A percentile compares a stretch with the other conserved stretches of the same genome.
Conservation (phyloP, 2,329 filamentous ascomycete genomes). For the Talaromyces sp. region DNA sequence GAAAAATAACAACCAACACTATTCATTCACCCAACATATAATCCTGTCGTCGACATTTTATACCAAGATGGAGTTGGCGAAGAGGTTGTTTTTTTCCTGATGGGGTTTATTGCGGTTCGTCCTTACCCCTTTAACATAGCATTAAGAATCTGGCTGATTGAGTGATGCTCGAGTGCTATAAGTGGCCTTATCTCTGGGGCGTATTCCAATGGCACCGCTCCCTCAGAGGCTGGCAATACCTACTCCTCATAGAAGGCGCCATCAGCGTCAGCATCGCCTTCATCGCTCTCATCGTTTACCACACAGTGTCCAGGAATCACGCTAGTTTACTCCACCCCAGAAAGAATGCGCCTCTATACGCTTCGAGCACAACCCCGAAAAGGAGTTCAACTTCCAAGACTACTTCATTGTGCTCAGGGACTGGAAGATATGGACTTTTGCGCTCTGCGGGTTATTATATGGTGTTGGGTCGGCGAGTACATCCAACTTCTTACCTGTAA, state of each 20-base stretch:
- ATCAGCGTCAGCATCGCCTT: conserved; percentile 12
- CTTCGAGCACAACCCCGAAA: neutral
- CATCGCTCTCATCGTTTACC: conserved; percentile 2
- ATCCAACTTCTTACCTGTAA: conserved; percentile 19
- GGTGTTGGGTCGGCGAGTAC: conserved; percentile 13
- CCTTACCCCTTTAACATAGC: neutral
- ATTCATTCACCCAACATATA: too few species aligned
- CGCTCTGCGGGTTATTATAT: conserved; percentile 8
- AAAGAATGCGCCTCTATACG: conserved; percentile 1
- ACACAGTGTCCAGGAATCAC: neutral
- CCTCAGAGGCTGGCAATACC: conserved; percentile 16
- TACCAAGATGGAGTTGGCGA: conserved; percentile 8
- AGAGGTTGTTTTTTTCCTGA: conserved; percentile 3
- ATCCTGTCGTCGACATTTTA: neutral
- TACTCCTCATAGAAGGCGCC: conserved; percentile 17
- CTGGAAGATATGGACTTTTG: conserved; percentile 15
- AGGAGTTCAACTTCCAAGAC: neutral
- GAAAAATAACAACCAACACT: neutral
- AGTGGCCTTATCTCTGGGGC: conserved; percentile 14
- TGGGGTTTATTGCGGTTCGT: conserved; percentile 7
- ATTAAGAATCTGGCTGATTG: neutral
- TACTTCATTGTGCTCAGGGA: neutral
- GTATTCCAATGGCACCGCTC: conserved; percentile 15
- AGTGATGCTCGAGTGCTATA: neutral
- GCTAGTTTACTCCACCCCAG: neutral